phyloP scores from a whole-genome alignment of 139 green algal species.

The Prasinococcaceae sp. region DNA sequence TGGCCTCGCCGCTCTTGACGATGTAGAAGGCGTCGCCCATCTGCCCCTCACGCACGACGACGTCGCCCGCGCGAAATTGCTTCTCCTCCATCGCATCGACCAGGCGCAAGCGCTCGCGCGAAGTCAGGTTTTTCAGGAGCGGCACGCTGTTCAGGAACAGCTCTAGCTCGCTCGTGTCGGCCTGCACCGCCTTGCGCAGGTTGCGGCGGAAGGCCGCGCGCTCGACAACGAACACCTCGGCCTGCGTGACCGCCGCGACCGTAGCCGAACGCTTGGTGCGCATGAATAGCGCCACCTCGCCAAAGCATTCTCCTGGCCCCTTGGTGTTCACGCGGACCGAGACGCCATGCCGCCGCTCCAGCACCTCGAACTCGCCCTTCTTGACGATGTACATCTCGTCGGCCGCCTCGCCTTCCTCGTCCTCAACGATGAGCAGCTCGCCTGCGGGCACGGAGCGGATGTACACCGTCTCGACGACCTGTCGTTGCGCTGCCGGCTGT shows the following conservation, averaged over 20 bases:
- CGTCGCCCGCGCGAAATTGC: conserved; percentile 7
- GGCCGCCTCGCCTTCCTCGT: conserved; percentile 36
- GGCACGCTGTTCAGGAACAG: conserved; percentile 69
- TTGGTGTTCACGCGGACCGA: conserved; percentile 84
- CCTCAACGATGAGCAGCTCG: conserved; percentile 87
- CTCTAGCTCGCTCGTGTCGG: conserved; percentile 53
- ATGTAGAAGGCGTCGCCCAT: conserved; percentile 37
- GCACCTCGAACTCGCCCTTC: conserved; percentile 76
- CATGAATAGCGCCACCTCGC: conserved; percentile 85
- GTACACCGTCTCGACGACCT: conserved; percentile 3
- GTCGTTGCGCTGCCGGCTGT: no score
- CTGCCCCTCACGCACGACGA: conserved; percentile 15
- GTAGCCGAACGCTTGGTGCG: conserved; percentile 62
- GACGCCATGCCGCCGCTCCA: conserved; percentile 61
- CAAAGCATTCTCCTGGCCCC: conserved; percentile 64
- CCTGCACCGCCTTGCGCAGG: conserved; percentile 48
- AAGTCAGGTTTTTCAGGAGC: conserved; percentile 51
- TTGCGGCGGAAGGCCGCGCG: conserved; percentile 60
- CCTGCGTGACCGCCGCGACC: conserved; percentile 61
- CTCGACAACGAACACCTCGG: conserved; percentile 79
- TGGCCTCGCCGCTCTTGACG: conserved; percentile 79
- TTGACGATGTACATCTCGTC: conserved; percentile 87
- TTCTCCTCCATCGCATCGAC: conserved; percentile 1
- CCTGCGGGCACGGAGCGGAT: conserved; percentile 14
- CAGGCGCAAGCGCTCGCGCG: conserved; percentile 6